Percentiles rank a stretch among this genome's conserved stretches.
Conservation (phyloP, 495 filamentous ascomycete genomes). For the Poronia punctata region DNA sequence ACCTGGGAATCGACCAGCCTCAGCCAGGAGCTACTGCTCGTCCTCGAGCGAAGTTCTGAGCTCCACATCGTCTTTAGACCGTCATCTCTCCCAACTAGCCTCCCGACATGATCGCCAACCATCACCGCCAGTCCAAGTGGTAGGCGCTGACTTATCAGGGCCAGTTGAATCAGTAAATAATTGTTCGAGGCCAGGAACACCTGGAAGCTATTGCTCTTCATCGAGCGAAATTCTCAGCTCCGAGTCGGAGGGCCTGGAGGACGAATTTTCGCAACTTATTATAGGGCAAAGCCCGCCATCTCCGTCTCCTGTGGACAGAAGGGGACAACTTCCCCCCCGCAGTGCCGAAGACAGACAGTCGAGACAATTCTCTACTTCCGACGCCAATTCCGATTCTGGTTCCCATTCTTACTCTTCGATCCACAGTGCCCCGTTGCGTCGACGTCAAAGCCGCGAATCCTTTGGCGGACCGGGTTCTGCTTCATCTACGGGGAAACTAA, state of each 20-base stretch:
- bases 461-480: background rate
- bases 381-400: no score
- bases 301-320: background rate
- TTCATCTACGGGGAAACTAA: slow-evolving; percentile 10
- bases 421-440: background rate
- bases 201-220: background rate
- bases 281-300: slow-evolving; percentile 1
- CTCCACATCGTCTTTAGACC: slow-evolving; percentile 3
- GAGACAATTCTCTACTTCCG: slow-evolving; percentile 1
- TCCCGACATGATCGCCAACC: background rate
- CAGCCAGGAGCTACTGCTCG: background rate
- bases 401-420: background rate
- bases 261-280: background rate
- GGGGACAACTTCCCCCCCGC: background rate
- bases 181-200: background rate
- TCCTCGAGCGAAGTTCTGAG: slow-evolving; percentile 2
- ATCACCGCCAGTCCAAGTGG: background rate
- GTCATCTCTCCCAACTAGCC: background rate
- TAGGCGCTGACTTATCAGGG: no score
- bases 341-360: background rate
- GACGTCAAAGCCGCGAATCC: background rate
- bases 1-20: no score
- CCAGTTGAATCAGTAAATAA: no score
- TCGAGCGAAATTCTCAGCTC: slow-evolving; percentile 2
- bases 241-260: background rate